These are phyloP conservation scores for Triticum timopheevii DNA, from an alignment of 176 grass and related monocot genomes.

Conservation along the genomic window DNA sequence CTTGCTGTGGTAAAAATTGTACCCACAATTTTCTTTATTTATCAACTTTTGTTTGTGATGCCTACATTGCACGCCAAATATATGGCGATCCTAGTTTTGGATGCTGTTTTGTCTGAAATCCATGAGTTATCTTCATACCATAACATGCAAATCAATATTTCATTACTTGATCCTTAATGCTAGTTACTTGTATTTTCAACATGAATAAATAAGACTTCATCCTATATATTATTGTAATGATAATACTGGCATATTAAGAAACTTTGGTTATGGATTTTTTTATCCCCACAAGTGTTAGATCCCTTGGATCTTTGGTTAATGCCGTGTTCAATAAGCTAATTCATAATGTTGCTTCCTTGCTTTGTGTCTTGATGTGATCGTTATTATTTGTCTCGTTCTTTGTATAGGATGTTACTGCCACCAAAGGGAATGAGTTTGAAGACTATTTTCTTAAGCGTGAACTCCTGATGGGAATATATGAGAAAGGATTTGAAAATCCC, in stretches of 20 bases:
- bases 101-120: neutral
- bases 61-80: neutral
- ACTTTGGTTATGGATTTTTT: neutral
- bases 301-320: neutral
- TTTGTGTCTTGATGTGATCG: neutral
- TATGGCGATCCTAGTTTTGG: neutral
- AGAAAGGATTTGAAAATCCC: slow-evolving; percentile 95
- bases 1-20: slow-evolving; percentile 6
- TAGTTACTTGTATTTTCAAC: neutral
- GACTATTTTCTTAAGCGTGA: slow-evolving; percentile 98
- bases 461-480: slow-evolving; percentile 96
- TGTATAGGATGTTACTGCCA: slow-evolving; percentile 90
- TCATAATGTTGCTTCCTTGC: neutral
- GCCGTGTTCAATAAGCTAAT: neutral
- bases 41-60: neutral
- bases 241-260: slow-evolving; percentile 3
- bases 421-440: slow-evolving; percentile 99
- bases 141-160: slow-evolving; percentile 9
- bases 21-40: neutral
- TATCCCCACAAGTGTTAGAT: neutral
- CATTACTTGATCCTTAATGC: slow-evolving; percentile 14
- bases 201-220: neutral
- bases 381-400: slow-evolving; percentile 15
- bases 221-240: neutral
- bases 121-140: neutral